phyloP scores from a whole-genome alignment of 768 basidiomycete species.

The Hygrophoropsis aurantiaca region DNA sequence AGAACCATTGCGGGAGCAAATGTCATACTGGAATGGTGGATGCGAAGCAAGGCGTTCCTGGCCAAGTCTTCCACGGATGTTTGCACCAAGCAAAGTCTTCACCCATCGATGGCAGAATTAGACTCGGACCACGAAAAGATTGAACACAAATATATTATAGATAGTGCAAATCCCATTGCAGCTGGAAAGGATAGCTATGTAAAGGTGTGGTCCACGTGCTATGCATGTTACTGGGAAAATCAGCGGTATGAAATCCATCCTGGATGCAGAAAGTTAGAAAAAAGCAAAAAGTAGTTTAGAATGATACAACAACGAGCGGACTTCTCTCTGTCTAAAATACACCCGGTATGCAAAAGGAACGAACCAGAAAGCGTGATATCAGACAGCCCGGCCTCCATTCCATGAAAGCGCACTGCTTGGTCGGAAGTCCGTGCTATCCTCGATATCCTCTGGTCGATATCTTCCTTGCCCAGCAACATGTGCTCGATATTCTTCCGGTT shows the following conservation, averaged over 20 bases:
- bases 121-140: too few relatives aligned
- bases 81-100: too few relatives aligned
- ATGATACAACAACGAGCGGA: not conserved
- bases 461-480: constrained; percentile 6
- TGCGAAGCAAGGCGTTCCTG: too few relatives aligned
- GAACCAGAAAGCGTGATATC: constrained; percentile 2
- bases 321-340: not conserved
- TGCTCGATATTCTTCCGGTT: not conserved
- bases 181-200: not conserved
- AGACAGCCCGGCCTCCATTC: constrained; percentile 13
- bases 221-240: not conserved
- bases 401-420: constrained; percentile 7
- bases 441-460: constrained; percentile 9
- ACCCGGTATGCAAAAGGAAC: not conserved
- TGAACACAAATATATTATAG: too few relatives aligned
- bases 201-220: not conserved
- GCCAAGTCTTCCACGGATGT: too few relatives aligned
- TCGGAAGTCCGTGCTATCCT: not conserved
- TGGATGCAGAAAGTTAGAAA: constrained; percentile 3
- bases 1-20: too few relatives aligned
- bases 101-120: too few relatives aligned
- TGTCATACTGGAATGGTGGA: too few relatives aligned
- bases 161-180: not conserved
- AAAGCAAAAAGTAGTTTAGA: not conserved
- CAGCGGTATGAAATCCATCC: not conserved